Evolutionary conservation across 371 early-diverging fungal species (phyloP).

Genomic region (Dinochytrium kinnereticum): DNA sequence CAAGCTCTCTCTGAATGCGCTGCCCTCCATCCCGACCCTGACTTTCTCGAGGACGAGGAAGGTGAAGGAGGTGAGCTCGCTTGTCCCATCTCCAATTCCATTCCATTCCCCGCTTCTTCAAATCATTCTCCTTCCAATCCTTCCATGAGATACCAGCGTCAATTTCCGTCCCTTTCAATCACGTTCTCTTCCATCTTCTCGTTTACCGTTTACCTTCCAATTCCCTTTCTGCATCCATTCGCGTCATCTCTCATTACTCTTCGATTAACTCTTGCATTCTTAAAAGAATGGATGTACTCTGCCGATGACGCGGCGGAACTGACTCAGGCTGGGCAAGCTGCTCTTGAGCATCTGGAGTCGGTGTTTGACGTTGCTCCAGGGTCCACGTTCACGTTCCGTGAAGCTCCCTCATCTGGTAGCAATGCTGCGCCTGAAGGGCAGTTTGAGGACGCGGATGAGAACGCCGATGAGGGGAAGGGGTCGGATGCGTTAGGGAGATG

Average conservation of each 20-base stretch:
- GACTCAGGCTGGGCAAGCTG: constrained; percentile 38
- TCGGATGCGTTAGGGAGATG: not conserved
- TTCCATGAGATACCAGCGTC: too few species aligned
- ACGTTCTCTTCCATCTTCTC: too few species aligned
- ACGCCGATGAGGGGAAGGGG: constrained; percentile 2
- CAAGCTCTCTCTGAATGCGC: constrained; percentile 78
- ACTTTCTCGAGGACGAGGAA: constrained; percentile 36
- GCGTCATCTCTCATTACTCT: too few species aligned
- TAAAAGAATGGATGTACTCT: constrained; percentile 23
- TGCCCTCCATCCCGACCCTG: constrained; percentile 72
- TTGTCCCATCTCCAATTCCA: constrained; percentile 18
- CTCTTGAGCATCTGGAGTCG: constrained; percentile 42
- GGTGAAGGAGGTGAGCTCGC: constrained; percentile 33
- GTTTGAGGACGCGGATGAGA: constrained; percentile 39
- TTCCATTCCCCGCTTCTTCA: not conserved
- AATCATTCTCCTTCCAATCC: too few species aligned
- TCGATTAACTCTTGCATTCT: not conserved
- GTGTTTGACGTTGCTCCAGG: constrained; percentile 42
- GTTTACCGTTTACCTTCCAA: too few species aligned
- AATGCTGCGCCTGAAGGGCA: constrained; percentile 1
- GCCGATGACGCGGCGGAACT: constrained; percentile 28
- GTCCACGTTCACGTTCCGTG: not conserved
- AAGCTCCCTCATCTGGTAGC: constrained; percentile 2
- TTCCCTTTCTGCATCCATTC: too few species aligned
- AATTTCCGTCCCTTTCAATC: too few species aligned